Percentiles rank a stretch among this genome's conserved stretches.
Evolutionary conservation across 2,329 filamentous ascomycete genomes (phyloP).

Genomic region (Cytospora paraplurivora): DNA sequence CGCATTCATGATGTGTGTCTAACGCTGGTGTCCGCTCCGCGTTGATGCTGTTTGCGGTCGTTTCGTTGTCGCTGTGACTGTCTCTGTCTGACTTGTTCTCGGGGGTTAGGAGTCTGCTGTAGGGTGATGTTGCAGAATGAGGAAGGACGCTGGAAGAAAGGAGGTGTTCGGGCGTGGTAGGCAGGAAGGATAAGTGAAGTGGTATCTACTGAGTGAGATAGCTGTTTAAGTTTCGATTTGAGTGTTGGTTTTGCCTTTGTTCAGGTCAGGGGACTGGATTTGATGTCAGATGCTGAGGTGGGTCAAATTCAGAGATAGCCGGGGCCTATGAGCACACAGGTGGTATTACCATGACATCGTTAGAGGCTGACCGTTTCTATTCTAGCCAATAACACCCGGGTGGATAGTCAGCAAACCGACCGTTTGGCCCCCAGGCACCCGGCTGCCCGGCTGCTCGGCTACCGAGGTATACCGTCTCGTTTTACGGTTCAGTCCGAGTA

Average conservation of each 20-base stretch:
- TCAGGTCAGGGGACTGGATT: slow-evolving; percentile 3
- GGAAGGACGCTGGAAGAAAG: not conserved
- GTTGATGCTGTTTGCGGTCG: not conserved
- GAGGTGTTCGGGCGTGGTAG: not conserved
- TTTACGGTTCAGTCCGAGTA: too few relatives aligned
- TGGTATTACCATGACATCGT: slow-evolving; percentile 14
- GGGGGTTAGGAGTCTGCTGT: too few relatives aligned
- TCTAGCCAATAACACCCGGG: slow-evolving; percentile 13
- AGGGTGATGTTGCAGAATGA: not conserved
- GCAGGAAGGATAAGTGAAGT: not conserved
- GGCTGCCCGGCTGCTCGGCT: not conserved
- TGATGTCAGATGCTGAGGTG: slow-evolving; percentile 21
- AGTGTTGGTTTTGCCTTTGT: not conserved
- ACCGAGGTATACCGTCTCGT: not conserved
- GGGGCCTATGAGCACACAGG: not conserved
- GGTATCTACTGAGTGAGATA: not conserved
- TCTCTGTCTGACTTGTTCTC: too few relatives aligned
- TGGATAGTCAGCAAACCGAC: not conserved
- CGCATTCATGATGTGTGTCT: slow-evolving; percentile 44
- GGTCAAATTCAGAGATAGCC: slow-evolving; percentile 18
- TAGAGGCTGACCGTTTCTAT: slow-evolving; percentile 11
- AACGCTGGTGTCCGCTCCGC: not conserved
- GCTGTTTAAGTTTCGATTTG: not conserved
- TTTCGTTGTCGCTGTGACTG: not conserved
- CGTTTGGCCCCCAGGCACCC: too few relatives aligned